These are phyloP conservation scores for Protoeuglena noctilucae DNA, from an alignment of 139 green algal species.

Conservation along the genomic window DNA sequence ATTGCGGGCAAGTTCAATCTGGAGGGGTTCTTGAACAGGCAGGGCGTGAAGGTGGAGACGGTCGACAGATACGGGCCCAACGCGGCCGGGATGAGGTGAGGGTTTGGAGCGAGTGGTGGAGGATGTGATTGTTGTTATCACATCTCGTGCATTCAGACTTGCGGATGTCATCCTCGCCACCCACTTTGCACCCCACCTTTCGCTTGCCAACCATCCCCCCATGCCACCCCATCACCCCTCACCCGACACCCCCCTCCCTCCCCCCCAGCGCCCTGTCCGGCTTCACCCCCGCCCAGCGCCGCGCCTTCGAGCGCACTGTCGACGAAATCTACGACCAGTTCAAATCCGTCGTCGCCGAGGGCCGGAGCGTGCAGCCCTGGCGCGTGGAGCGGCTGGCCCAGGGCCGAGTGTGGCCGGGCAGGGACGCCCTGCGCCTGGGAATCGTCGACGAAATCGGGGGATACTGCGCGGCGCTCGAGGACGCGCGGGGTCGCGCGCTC, in stretches of 20 bases:
- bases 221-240: too few species aligned
- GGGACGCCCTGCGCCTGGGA: conserved; percentile 2
- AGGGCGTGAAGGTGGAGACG: conserved; percentile 1
- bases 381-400: conserved; percentile 1
- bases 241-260: too few species aligned
- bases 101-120: too few species aligned
- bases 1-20: conserved; percentile 7
- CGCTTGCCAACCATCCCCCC: too few species aligned
- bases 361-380: background rate
- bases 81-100: too few species aligned
- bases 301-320: background rate
- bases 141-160: too few species aligned
- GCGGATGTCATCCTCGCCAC: too few species aligned
- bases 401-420: conserved; percentile 6
- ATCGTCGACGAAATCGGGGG: conserved; percentile 9
- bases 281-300: conserved; percentile 2
- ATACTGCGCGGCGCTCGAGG: background rate
- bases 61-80: conserved; percentile 3
- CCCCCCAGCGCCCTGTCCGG: background rate
- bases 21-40: background rate
- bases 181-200: too few species aligned
- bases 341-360: background rate
- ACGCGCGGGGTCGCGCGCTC: too few species aligned
- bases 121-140: too few species aligned
- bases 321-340: conserved; percentile 6